Base-by-base conservation (phyloP, 2,329 filamentous ascomycete genomes). In the Blumeriella jaapii region DNA sequence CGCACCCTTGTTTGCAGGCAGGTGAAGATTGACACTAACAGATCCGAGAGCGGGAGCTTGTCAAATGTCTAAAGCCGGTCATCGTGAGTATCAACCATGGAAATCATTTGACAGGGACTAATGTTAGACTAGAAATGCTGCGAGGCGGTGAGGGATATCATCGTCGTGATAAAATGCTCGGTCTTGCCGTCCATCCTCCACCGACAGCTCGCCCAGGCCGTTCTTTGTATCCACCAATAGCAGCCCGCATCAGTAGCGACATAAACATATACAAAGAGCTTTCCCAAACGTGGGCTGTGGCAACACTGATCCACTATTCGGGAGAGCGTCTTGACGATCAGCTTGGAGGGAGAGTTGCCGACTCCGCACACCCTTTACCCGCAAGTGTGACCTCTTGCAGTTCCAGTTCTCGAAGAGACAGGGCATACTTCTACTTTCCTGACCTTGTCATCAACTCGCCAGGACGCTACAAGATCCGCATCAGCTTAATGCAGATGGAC, bases 391-490 rank as follows among this genome's bases (percentile, higher is more conserved):
- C 30, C 24, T 25, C 25, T 22, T 20, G 36, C 24, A 42, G 31
- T 28, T 36, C 38, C 5, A 28, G 37, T 13, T 20, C 35, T 8
- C 29, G 32, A 8, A 41, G 32, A 14, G 50, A 54, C 22, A 42
- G 42, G 22, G 51, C 47, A 2, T 54, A 55, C 36, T 53, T 55
- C 33, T 51, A 49, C 30, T 55, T 55, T 31, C 46, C 51, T 9
- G 45, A 54, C 39, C 39, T 55, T 16, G 39, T 44, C 12, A 53
- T 55, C 22, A 24, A 48, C 23, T 30, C 43, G 6, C 43, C 50
- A n/a, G 53, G 53, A 3, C 39, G 41, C 23, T 55, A 55, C 34
- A 40, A 47, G 9, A 41, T 55, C 13, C 33, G 47, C 33, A 35
- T 55, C 14, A 51, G 42, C 19, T 23, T 55, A 30, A 53, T 54